Evolutionary conservation across 495 filamentous ascomycete species (phyloP).

Genomic region (Endocarpon pusillum): DNA sequence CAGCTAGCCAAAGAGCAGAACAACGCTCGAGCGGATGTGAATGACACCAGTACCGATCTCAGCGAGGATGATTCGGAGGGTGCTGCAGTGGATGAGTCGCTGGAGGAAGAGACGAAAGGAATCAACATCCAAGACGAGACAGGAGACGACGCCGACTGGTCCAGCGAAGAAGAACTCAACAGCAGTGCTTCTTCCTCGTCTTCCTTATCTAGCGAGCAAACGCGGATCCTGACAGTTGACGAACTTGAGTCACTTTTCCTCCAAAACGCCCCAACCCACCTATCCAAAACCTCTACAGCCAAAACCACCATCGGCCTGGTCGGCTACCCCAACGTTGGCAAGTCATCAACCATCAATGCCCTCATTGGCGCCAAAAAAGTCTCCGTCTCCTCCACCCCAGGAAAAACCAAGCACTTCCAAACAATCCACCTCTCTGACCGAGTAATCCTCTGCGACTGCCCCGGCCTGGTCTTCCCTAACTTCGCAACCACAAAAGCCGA

Average conservation of each 20-base stretch:
- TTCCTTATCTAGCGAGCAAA: conserved; percentile 27
- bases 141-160: conserved; percentile 17
- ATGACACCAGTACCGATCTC: conserved; percentile 26
- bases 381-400: conserved; percentile 90
- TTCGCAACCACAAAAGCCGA: conserved; percentile 95
- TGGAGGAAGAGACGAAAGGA: conserved; percentile 21
- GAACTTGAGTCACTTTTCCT: conserved; percentile 86
- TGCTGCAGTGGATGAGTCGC: conserved; percentile 8
- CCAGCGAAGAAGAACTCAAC: conserved; percentile 23
- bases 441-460: conserved; percentile 93
- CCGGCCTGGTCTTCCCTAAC: conserved; percentile 96
- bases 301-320: conserved; percentile 88
- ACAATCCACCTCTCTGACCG: conserved; percentile 83
- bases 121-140: conserved; percentile 19
- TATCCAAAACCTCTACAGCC: conserved; percentile 10
- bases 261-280: conserved; percentile 41
- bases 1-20: conserved; percentile 76
- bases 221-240: conserved; percentile 74
- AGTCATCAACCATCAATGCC: conserved; percentile 97
- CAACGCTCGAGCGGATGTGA: conserved; percentile 41
- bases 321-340: conserved; percentile 97
- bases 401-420: conserved; percentile 99
- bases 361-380: conserved; percentile 97
- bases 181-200: conserved; percentile 17
- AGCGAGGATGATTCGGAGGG: conserved; percentile 18